Conservation (phyloP, 2,329 filamentous ascomycete species). For the Domatiomyces catenatus region DNA sequence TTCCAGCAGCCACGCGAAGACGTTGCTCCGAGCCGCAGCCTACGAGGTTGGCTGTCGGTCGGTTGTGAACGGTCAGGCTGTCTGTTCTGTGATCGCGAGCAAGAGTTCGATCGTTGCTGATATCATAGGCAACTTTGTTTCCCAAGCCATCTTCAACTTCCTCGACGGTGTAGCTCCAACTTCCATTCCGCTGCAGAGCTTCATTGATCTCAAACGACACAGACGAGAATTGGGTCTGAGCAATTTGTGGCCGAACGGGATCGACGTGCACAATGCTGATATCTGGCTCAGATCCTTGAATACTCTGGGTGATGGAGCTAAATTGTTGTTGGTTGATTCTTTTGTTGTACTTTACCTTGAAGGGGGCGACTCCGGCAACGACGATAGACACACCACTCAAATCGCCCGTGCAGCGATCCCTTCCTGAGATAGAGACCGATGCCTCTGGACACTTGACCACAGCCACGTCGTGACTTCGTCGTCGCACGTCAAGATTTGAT, state of each 20-base stretch:
- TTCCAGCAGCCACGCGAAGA: conserved; percentile 67
- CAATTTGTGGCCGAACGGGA: conserved; percentile 36
- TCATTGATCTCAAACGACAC: conserved; percentile 80
- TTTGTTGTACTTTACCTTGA: conserved; percentile 85
- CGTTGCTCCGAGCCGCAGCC: conserved; percentile 69
- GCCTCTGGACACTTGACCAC: conserved; percentile 78
- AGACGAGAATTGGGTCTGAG: conserved; percentile 63
- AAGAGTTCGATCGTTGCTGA: conserved; percentile 19
- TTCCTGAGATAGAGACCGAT: conserved; percentile 42
- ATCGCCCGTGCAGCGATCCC: conserved; percentile 69
- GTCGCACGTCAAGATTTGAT: conserved; percentile 83
- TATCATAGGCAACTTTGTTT: conserved; percentile 60
- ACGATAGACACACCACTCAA: conserved; percentile 71
- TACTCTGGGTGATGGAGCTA: conserved; percentile 79
- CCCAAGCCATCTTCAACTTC: conserved; percentile 84
- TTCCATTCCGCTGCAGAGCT: conserved; percentile 61
- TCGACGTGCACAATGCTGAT: conserved; percentile 43
- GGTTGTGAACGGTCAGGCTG: conserved; percentile 70
- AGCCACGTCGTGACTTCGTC: conserved; percentile 58
- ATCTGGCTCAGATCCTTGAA: conserved; percentile 73
- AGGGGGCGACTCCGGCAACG: conserved; percentile 73
- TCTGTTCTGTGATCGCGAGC: conserved; percentile 54
- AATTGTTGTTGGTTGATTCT: conserved; percentile 70
- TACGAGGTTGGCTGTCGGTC: conserved; percentile 55
- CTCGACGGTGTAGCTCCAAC: conserved; percentile 81